Evolutionary conservation across 768 basidiomycete genomes (phyloP), one percentile per base, ranked within the genome.

Genomic region (Leccinum broughii): DNA sequence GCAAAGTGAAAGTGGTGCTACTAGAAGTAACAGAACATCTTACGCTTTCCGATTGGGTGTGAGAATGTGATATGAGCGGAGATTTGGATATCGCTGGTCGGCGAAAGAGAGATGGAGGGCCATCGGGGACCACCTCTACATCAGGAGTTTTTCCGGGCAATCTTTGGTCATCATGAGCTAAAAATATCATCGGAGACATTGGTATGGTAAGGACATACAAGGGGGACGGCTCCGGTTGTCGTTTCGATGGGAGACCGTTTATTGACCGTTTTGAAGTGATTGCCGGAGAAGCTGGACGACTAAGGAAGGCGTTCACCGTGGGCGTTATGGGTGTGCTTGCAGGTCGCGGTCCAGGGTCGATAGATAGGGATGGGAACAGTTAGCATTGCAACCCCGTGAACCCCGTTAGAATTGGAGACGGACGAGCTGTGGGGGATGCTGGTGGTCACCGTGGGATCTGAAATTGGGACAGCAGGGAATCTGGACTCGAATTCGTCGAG

Each of bases 291-390:
- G 82, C 77, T 2, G 90, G 87, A 41, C 87, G 83, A 69, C 85
- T 88, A 55, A 77, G 75, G 64, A 88, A 84, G 14, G 80, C 72
- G 63, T 83, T 85, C 51, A 78, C 71, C 3, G 80, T 81, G 11
- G 83, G 82, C 5, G 87, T 84, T 56, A 86, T 82, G 13, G 88
- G 88, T 6, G 88, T 89, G 65, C 89, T 90, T 2, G 87, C 85
- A 14, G 89, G 86, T 11, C 89, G 81, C 30, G 79, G 81, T 6
- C 78, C 80, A 37, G 77, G 76, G 57, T 82, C 80, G 57, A 83
- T 73, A n/a, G 78, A 77, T 20, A 82, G 64, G 6, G 72, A 72
- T 1, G 81, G 80, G 53, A 82, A 82, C 7, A 67, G 62, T 48
- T 30, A 55, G 70, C 68, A 32, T 75, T 69, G 64, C 72, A 50